phyloP scores from a whole-genome alignment of 2,329 filamentous ascomycete species.

The Fusarium sp. region DNA sequence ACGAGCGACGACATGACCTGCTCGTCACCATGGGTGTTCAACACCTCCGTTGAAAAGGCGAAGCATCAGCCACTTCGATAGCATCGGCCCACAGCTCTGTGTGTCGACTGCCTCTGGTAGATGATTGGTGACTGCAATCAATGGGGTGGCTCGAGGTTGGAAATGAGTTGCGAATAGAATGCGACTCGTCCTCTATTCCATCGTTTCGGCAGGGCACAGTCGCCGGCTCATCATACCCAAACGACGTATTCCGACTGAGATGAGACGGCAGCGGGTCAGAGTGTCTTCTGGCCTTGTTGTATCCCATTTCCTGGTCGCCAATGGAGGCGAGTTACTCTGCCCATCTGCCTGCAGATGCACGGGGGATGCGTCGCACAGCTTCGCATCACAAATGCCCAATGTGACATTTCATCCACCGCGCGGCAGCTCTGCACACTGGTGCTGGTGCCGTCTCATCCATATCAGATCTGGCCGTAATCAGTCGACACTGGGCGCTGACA shows the following conservation, averaged over 20 bases:
- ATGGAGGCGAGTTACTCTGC: constrained; percentile 10
- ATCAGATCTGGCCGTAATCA: constrained; percentile 25
- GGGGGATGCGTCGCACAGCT: constrained; percentile 37
- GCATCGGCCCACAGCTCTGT: neutral
- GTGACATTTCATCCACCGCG: constrained; percentile 26
- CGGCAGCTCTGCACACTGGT: constrained; percentile 38
- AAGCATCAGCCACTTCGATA: neutral
- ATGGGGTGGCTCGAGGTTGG: neutral
- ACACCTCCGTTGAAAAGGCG: neutral
- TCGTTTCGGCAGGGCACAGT: neutral
- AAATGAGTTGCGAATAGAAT: neutral
- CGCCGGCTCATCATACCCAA: neutral
- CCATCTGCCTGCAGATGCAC: constrained; percentile 13
- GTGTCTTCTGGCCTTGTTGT: constrained; percentile 5
- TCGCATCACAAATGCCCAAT: constrained; percentile 22
- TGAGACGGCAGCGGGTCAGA: constrained; percentile 8
- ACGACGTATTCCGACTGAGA: constrained; percentile 3
- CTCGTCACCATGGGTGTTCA: neutral
- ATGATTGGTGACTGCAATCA: neutral
- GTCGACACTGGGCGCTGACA: constrained; percentile 25
- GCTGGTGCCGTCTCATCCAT: constrained; percentile 37
- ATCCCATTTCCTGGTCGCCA: constrained; percentile 11
- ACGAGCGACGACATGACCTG: neutral
- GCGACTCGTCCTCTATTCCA: neutral
- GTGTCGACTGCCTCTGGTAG: neutral